Evolutionary conservation across 129 eudicot species (phyloP), one percentile per base, ranked within the genome.

Genomic region (Artemisia annua): DNA sequence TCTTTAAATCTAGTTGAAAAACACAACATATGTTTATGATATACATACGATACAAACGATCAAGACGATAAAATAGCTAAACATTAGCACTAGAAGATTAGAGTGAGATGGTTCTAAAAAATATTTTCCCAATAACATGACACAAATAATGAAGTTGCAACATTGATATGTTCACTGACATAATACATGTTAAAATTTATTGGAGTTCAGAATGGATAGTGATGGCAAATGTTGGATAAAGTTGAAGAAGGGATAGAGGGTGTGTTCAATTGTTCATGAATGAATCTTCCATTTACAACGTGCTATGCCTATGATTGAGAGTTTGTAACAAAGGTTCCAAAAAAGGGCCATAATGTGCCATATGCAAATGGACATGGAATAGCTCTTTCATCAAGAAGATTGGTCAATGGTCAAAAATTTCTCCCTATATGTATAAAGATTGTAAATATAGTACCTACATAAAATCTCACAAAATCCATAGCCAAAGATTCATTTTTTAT

Each of bases 301-400:
- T 71, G 75, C 43, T 57, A 66, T 77, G 66, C 66, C 43, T 57
- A 66, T 77, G 66, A 68, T 68, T 69, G 54, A 24, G 54, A 24
- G 12, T 49, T 67, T 58, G 46, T 60, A 61, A 22, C 76, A 70
- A 50, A 77, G 62, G 70, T 70, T 56, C 81, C 71, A 69, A 77
- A 77, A 76, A 35, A 24, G 13, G 64, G 65, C 81, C 81, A 78
- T 78, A 39, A 70, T 62, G 61, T 78, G 76, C 76, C 76, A 52
- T 51, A 51, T 61, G 51, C 76, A 66, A 24, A 67, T 75, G 68
- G 80, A 67, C 72, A 78, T 65, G 65, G 70, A 62, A 62, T 63
- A 63, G 76, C 76, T 78, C 81, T 78, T 63, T 44, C 71, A 78
- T 70, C 81, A 78, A 70, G 81, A 70, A 78, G 81, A 70, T 78